Conservation (phyloP, 1,139 yeast species). For the Pichia kudriavzevii region DNA sequence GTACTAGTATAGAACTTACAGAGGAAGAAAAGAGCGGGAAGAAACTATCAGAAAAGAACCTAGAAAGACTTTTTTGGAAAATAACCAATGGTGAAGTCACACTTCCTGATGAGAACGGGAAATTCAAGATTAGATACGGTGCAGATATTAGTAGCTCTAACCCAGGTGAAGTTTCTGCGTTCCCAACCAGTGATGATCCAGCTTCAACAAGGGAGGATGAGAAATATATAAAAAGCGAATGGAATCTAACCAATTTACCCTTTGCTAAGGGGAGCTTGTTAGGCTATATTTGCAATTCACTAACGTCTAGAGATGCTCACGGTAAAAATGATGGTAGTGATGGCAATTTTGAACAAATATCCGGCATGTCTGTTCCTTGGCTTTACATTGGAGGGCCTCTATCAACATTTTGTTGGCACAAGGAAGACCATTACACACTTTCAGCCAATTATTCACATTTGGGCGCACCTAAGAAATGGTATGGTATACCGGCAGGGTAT, state of each 20-base stretch:
- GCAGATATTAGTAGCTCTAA: slow-evolving; percentile 64
- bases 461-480: slow-evolving; percentile 75
- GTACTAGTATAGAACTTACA: slow-evolving; percentile 6
- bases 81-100: slow-evolving; percentile 26
- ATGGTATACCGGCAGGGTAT: slow-evolving; percentile 55
- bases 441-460: slow-evolving; percentile 73
- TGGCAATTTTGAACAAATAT: slow-evolving; percentile 38
- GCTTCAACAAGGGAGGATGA: slow-evolving; percentile 20
- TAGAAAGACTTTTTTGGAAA: slow-evolving; percentile 60
- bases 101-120: slow-evolving; percentile 33
- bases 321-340: not conserved
- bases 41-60: slow-evolving; percentile 9
- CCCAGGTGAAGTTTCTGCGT: slow-evolving; percentile 63
- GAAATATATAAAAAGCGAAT: slow-evolving; percentile 32
- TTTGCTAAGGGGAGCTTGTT: slow-evolving; percentile 58
- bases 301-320: too few species aligned
- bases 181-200: slow-evolving; percentile 35
- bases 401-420: slow-evolving; percentile 81
- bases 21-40: not conserved
- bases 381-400: slow-evolving; percentile 65
- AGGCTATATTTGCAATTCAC: slow-evolving; percentile 35
- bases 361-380: slow-evolving; percentile 86
- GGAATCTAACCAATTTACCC: slow-evolving; percentile 58
- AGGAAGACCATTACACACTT: slow-evolving; percentile 72
- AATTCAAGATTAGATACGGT: slow-evolving; percentile 59